phyloP scores from a whole-genome alignment of 2,329 filamentous ascomycete genomes.

The Fusarium protoensiforme region DNA sequence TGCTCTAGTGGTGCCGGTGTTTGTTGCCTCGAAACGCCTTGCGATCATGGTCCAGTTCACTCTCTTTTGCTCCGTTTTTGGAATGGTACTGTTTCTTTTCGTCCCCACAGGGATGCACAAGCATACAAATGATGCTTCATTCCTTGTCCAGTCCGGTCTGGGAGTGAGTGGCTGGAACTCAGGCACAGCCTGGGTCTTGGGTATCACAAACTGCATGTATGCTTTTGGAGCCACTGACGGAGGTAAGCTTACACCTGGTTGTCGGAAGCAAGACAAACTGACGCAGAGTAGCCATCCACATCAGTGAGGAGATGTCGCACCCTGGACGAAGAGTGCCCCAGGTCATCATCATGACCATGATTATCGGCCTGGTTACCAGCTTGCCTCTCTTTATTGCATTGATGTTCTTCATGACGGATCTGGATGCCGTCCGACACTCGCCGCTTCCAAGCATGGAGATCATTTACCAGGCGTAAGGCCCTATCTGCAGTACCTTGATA shows the following conservation, averaged over 20 bases:
- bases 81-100: conserved; percentile 13
- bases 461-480: conserved; percentile 10
- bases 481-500: fast-evolving
- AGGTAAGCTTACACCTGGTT: background rate
- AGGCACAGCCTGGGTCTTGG: conserved; percentile 8
- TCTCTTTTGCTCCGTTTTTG: conserved; percentile 2
- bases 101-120: background rate
- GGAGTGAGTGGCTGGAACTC: conserved; percentile 18
- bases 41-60: background rate
- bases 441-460: conserved; percentile 23
- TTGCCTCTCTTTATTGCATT: conserved; percentile 14
- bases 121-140: conserved; percentile 1
- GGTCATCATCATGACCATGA: conserved; percentile 19
- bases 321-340: conserved; percentile 17
- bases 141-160: background rate
- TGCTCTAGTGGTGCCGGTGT: background rate
- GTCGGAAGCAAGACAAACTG: fast-evolving
- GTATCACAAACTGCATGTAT: conserved; percentile 24
- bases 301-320: conserved; percentile 25
- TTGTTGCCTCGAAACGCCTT: conserved; percentile 8
- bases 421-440: conserved; percentile 8
- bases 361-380: background rate
- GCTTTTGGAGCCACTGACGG: conserved; percentile 20
- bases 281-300: conserved; percentile 6
- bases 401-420: conserved; percentile 21